Evolutionary conservation across 345 rosid genomes (phyloP).

Genomic region (Ceriops decandra): DNA sequence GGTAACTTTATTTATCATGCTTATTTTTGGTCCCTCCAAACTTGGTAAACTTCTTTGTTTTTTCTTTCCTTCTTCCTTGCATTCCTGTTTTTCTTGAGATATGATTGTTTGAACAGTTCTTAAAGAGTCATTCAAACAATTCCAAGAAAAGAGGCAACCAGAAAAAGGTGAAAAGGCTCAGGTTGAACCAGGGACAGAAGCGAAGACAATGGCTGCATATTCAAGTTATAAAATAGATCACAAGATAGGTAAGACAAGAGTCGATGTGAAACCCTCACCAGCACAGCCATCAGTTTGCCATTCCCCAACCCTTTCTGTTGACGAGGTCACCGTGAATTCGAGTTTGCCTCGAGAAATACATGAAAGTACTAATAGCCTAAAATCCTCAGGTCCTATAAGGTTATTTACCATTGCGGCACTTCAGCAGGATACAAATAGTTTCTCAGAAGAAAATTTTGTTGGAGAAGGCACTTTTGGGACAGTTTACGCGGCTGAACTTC

Average conservation of each 20-base stretch:
- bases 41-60: not conserved
- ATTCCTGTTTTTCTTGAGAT: not conserved
- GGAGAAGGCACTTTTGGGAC: slow-evolving; percentile 79
- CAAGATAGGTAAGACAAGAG: slow-evolving; percentile 14
- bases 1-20: slow-evolving; percentile 33
- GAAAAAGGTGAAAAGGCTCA: slow-evolving; percentile 30
- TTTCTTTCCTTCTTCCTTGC: not conserved
- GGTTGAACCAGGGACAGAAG: slow-evolving; percentile 33
- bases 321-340: slow-evolving; percentile 41
- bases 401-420: slow-evolving; percentile 70
- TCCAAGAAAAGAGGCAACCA: slow-evolving; percentile 33
- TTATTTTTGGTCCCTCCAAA: not conserved
- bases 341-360: slow-evolving; percentile 25
- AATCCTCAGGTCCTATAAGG: slow-evolving; percentile 34
- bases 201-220: slow-evolving; percentile 29
- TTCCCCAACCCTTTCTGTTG: slow-evolving; percentile 27
- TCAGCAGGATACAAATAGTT: slow-evolving; percentile 77
- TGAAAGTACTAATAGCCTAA: slow-evolving; percentile 28
- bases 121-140: slow-evolving; percentile 35
- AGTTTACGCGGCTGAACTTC: slow-evolving; percentile 75
- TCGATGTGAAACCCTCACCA: slow-evolving; percentile 18
- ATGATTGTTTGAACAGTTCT: slow-evolving; percentile 40
- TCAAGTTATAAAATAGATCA: slow-evolving; percentile 28
- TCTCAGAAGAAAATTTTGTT: slow-evolving; percentile 64
- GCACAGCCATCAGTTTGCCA: slow-evolving; percentile 49